Conservation (phyloP, 495 filamentous ascomycete species). For the Penicillium odoratum region DNA sequence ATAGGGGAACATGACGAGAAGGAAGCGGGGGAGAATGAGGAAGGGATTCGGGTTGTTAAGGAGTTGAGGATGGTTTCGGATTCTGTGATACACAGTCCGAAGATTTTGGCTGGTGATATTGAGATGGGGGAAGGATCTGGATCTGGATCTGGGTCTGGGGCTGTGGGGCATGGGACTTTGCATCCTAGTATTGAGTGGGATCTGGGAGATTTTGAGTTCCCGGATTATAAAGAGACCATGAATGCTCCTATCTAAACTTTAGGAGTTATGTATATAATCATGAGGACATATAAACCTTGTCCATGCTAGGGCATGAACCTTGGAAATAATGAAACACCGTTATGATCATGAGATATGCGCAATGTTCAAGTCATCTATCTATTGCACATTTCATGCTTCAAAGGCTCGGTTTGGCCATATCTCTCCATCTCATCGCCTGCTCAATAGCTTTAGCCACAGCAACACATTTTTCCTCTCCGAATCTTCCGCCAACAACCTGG, state of each 20-base stretch:
- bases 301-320: background rate
- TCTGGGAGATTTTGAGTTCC: slow-evolving; percentile 30
- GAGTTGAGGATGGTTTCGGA: slow-evolving; percentile 33
- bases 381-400: slow-evolving; percentile 4
- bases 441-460: slow-evolving; percentile 44
- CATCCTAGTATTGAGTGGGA: slow-evolving; percentile 26
- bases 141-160: background rate
- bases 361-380: no score
- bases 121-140: slow-evolving; percentile 10
- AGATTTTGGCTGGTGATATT: slow-evolving; percentile 4
- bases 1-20: slow-evolving; percentile 12
- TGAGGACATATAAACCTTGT: no score
- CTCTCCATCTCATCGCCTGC: slow-evolving; percentile 21
- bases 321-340: background rate
- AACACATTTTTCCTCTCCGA: slow-evolving; percentile 49
- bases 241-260: slow-evolving; percentile 23
- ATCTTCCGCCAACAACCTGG: slow-evolving; percentile 54
- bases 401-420: slow-evolving; percentile 13
- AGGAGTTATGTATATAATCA: background rate
- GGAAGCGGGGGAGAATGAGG: slow-evolving; percentile 2
- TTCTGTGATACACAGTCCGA: background rate
- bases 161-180: background rate
- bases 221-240: slow-evolving; percentile 31
- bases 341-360: background rate
- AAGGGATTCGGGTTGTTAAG: slow-evolving; percentile 35